Evolutionary conservation across 2,329 filamentous ascomycete species (phyloP), one percentile per base, ranked within the genome.

Genomic region (Trichoderma semiorbis): DNA sequence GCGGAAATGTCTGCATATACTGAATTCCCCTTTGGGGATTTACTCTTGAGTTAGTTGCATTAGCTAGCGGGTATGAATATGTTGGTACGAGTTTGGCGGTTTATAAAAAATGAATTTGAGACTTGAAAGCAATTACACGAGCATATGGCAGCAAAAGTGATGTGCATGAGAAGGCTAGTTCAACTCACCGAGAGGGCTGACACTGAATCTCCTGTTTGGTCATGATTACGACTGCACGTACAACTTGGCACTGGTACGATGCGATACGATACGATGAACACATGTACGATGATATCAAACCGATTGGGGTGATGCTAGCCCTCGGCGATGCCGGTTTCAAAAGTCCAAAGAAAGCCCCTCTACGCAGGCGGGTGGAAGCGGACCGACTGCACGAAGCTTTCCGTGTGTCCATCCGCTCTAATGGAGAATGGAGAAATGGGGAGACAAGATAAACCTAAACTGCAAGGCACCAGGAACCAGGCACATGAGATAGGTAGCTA

Each of bases 391-490:
- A 50, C 24, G 26, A 61, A 47, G 28, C n/a, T 11, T 28, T 53
- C 28, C 57, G 28, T 69, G 30, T 36, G 57, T 21, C 53, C 55
- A 58, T 61, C n/a, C 26, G 57, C 66, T 26, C 26, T 21, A 43
- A 69, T 34, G 39, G 43, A 39, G 57, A 34, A n/a, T 21, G 47
- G 34, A 53, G 7, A 21, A 34, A 62, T 24, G 47, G n/a, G 21
- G 21, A 21, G 16, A 50, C 43, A 53, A 53, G 36, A 36, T 36
- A 36, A 24, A 24, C 47, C 47, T n/a, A 43, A 62, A 32, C 66
- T 61, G 66, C 55, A 69, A 69, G 66, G 57, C 66, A 34, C 66
- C 66, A 69, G 66, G 66, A 21, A 69, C 66, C 55, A 58, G 66
- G 55, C 66, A 43, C 53, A 36, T 61, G 12, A 21, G 18, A n/a